Evolutionary conservation across 2,329 filamentous ascomycete genomes (phyloP).

Genomic region (Colletotrichum nymphaeae): DNA sequence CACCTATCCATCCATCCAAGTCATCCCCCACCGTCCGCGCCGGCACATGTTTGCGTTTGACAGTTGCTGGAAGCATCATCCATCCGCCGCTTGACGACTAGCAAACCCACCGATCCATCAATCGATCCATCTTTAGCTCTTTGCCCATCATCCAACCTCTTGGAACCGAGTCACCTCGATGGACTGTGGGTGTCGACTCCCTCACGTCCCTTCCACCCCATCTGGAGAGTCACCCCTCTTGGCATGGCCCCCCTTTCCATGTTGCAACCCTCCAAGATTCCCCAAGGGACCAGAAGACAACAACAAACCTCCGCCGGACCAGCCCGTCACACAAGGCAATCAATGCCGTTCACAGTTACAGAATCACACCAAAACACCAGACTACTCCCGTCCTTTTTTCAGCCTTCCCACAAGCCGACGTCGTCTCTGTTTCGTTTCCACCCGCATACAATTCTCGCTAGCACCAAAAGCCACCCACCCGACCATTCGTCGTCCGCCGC

Average conservation of each 20-base stretch:
- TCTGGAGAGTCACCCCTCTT: slow-evolving; percentile 21
- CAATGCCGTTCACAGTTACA: slow-evolving; percentile 23
- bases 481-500: neutral
- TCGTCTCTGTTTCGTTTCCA: slow-evolving; percentile 31
- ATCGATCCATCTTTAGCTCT: neutral
- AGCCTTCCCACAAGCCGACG: slow-evolving; percentile 13
- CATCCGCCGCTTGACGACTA: slow-evolving; percentile 14
- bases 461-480: slow-evolving; percentile 13
- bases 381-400: neutral
- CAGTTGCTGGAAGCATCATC: slow-evolving; percentile 27
- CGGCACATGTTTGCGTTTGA: slow-evolving; percentile 27
- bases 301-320: slow-evolving; percentile 6
- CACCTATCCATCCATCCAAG: neutral
- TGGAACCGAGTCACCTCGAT: slow-evolving; percentile 9
- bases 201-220: neutral
- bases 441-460: slow-evolving; percentile 6
- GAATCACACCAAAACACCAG: neutral
- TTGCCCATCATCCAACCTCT: slow-evolving; percentile 8
- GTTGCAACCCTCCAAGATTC: slow-evolving; percentile 1
- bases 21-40: neutral
- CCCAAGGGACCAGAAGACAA: neutral
- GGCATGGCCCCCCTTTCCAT: slow-evolving; percentile 1
- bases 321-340: slow-evolving; percentile 17
- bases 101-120: slow-evolving; percentile 5
- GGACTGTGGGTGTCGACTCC: neutral